A percentile compares a stretch with the other conserved stretches of the same genome.
phyloP scores from a whole-genome alignment of 805 yeast species.

The Pichia rugopelliculosa region DNA sequence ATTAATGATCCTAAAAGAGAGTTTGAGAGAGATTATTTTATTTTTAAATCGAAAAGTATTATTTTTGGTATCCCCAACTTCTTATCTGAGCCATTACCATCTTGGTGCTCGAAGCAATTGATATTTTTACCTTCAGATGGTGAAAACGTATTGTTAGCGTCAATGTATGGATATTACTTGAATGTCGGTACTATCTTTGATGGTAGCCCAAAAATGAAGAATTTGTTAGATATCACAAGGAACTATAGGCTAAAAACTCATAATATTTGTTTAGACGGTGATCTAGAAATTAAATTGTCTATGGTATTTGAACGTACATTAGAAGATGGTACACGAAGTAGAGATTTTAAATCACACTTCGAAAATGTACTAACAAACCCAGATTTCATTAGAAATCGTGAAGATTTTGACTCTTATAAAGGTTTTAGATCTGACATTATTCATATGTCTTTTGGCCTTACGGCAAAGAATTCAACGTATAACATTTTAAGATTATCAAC shows the following conservation, averaged over 20 bases:
- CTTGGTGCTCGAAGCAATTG: constrained; percentile 50
- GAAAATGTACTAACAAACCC: constrained; percentile 51
- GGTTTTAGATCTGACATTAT: constrained; percentile 74
- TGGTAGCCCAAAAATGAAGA: constrained; percentile 2
- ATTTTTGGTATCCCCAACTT: constrained; percentile 74
- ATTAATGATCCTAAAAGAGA: constrained; percentile 58
- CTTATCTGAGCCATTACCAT: constrained; percentile 42
- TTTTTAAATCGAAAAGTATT: constrained; percentile 54
- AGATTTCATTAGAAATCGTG: constrained; percentile 34
- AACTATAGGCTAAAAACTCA: constrained; percentile 38
- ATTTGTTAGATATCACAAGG: constrained; percentile 2
- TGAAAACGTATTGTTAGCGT: constrained; percentile 12
- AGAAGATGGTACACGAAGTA: constrained; percentile 30
- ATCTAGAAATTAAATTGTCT: constrained; percentile 51
- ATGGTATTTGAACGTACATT: constrained; percentile 45
- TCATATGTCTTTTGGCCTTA: constrained; percentile 56
- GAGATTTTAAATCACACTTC: constrained; percentile 48
- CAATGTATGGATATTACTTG: constrained; percentile 22
- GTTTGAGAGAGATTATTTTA: constrained; percentile 53
- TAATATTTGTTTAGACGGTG: constrained; percentile 54
- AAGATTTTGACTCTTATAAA: constrained; percentile 64
- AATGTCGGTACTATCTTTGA: constrained; percentile 13
- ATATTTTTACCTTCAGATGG: constrained; percentile 39
- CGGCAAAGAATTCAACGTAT: constrained; percentile 28
- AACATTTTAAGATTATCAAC: constrained; percentile 76